A percentile compares a stretch with the other conserved stretches of the same genome.
Evolutionary conservation across 2,329 filamentous ascomycete species (phyloP).

Genomic region (Didymella keratinophila): DNA sequence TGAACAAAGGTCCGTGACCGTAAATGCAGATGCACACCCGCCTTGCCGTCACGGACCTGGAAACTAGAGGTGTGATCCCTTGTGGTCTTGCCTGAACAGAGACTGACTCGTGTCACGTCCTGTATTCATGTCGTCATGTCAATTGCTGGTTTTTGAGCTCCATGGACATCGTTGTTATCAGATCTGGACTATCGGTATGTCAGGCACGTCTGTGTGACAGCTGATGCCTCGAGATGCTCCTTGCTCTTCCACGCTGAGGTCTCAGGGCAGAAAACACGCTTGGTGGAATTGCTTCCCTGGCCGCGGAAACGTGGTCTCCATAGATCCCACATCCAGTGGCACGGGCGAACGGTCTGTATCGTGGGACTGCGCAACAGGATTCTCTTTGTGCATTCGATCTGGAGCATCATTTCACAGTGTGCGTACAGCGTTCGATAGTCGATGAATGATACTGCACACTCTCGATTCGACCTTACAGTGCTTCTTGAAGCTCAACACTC

Average conservation of each 20-base stretch:
- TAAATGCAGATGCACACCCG: not conserved
- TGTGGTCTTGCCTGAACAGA: not conserved
- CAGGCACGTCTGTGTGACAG: not conserved
- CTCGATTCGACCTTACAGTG: not conserved
- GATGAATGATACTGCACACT: not conserved
- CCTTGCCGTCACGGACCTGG: not conserved
- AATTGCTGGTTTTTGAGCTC: not conserved
- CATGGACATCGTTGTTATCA: not conserved
- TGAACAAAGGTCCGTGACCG: no score
- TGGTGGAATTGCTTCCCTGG: not conserved
- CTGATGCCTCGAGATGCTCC: not conserved
- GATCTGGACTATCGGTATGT: not conserved
- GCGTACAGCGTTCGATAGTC: not conserved
- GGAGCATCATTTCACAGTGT: not conserved
- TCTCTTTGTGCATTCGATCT: not conserved
- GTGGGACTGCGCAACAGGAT: not conserved
- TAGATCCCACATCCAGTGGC: not conserved
- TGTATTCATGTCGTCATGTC: not conserved
- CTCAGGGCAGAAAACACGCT: not conserved
- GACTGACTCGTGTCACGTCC: not conserved
- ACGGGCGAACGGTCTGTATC: not conserved
- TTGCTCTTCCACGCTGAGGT: not conserved
- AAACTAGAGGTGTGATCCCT: not conserved
- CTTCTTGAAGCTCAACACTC: conserved; percentile 1
- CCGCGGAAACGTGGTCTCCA: not conserved